Base-by-base conservation (phyloP, 139 green algal genomes). In the Chlamydomonas sp. region DNA sequence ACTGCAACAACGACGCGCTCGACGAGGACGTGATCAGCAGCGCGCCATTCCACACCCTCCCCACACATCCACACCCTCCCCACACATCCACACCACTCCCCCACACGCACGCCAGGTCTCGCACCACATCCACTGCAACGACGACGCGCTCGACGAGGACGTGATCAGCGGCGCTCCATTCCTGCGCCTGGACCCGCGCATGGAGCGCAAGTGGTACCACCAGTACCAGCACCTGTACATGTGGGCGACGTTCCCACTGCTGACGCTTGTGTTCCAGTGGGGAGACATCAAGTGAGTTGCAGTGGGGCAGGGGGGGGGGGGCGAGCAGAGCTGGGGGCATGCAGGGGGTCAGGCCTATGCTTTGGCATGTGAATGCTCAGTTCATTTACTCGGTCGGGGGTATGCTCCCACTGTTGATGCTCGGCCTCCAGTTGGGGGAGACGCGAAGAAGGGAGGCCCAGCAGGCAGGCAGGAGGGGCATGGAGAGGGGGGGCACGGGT, bases 121-220 rank as follows among this genome's bases (percentile, higher is more conserved):
- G 0, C 89, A 95, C 67, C 89, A 95, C 78, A 87, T 95, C 58
- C 89, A 95, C 80, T 95, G 89, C 85, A 95, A 95, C 67, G 89
- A 92, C 58, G 87, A 89, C 38, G 86, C 77, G 2, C 69, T 93
- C 37, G 89, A 95, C 65, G 86, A 93, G 80, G 89, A 95, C 71
- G 87, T 92, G 2, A 83, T 89, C 69, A 85, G 65, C 33, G 70
- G 86, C 24, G 88, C 88, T 64, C 89, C 89, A 1, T 48, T 93
- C 35, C 65, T 95, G 54, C 82, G 89, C 70, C 92, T 95, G 76
- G 89, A 95, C 76, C 64, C 83, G 2, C 74, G 85, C 30, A 80
- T 89, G 69, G 85, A 85, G 2, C 65, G 71, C 22, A 26, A 74
- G 30, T 91, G 82, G 86, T 92, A 82, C 71, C 89, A 95, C 79